Base-by-base conservation (phyloP, 768 basidiomycete genomes). In the Rhodotorula taiwanensis region DNA sequence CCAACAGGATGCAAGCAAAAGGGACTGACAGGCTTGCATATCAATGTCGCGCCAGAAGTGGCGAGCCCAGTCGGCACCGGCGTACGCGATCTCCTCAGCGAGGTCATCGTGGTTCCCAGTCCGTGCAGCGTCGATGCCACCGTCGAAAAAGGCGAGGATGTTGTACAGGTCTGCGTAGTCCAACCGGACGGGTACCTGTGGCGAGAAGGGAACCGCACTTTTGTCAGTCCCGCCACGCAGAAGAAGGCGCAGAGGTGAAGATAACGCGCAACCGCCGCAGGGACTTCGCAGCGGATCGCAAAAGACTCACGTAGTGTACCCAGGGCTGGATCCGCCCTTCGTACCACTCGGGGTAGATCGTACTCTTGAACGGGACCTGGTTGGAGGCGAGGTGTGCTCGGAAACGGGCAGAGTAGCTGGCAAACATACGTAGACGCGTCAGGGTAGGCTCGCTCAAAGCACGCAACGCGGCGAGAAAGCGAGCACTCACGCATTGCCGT, bases 401-500 rank as follows among this genome's bases (percentile, higher is more conserved):
- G 52, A 54, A 52, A 10, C 43, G 18, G 11, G 30, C 59, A 10
- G 45, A 60, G 27, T n/a, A 25, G 33, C 14, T 49, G 25, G 36
- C 36, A 39, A 39, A n/a, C n/a, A n/a, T n/a, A n/a, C n/a, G n/a
- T n/a, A n/a, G n/a, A n/a, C n/a, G n/a, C n/a, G n/a, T n/a, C 15
- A 43, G 15, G 42, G 42, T 6, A 18, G 15, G 42, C 8, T n/a
- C n/a, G n/a, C n/a, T n/a, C n/a, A n/a, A n/a, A n/a, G n/a, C n/a
- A n/a, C n/a, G n/a, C n/a, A n/a, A n/a, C n/a, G n/a, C n/a, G n/a
- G n/a, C n/a, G 23, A 34, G 48, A 42, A 9, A 57, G 2, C 84
- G 81, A 81, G n/a, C n/a, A 89, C 83, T 74, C 93, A 97, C 23
- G 88, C 85, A 87, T 91, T 92, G 15, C 92, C 92, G 72, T 95